Base-by-base conservation (phyloP, 2,329 filamentous ascomycete genomes). In the Rosellinia necatrix region DNA sequence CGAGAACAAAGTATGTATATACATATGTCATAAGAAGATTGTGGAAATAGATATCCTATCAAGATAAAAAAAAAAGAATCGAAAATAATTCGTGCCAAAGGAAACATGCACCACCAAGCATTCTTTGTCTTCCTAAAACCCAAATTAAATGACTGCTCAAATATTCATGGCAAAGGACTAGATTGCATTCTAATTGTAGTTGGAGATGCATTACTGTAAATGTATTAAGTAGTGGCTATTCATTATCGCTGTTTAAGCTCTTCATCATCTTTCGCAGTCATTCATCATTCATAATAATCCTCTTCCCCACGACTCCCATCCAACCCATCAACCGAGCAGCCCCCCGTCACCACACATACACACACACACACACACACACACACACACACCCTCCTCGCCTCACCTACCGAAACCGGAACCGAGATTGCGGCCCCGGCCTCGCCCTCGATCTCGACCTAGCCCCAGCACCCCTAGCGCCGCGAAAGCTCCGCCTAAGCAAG, bases 401-500 rank as follows among this genome's bases (percentile, higher is more conserved):
- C 21, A 21, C 15, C 25, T 13, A 15, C 48, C 52, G 22, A 49
- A 62, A 52, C 24, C 42, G 32, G 32, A 46, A 48, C 2, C 47
- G 37, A 2, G 51, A 48, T 17, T 8, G 21, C 22, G 29, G 21
- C 17, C 57, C 13, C 25, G 34, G 37, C 29, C 53, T 34, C 10
- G 19, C 61, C n/a, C n/a, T n/a, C 22, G 29, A 17, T n/a, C 57
- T 15, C 25, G 34, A 32, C 29, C 53, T 34, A 8, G 19, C 61
- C 7, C 57, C 53, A 2, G 24, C 44, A 12, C 59, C 57, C 15
- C 61, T 40, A 3, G 43, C 40, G 15, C 34, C 62, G 2, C 24
- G 25, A 27, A 68, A 60, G 44, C 66, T 64, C 44, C 63, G 59
- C 65, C 60, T 66, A 49, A 60, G 50, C 35, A 68, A 46, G 1